Conservation (phyloP, 2,329 filamentous ascomycete species). For the Purpureocillium lavendulum region DNA sequence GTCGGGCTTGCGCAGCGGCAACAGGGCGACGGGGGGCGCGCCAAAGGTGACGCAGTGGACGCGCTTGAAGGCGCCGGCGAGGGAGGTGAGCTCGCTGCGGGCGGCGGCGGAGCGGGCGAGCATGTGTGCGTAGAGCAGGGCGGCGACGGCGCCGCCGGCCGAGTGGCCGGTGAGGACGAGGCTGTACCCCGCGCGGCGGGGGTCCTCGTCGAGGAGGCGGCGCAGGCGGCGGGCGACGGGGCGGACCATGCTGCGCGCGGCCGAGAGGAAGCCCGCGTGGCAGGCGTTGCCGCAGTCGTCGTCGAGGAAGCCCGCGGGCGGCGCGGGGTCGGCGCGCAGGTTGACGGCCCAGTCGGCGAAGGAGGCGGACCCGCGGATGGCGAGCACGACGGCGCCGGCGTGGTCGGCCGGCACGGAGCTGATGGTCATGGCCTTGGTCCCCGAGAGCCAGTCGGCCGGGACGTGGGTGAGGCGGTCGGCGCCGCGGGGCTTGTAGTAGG, state of each 20-base stretch:
- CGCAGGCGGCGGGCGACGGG: conserved; percentile 65
- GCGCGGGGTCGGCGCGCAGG: conserved; percentile 57
- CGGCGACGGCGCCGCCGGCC: conserved; percentile 76
- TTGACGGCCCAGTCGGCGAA: conserved; percentile 87
- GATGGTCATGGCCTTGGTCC: conserved; percentile 80
- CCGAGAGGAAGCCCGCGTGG: conserved; percentile 71
- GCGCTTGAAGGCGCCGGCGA: conserved; percentile 65
- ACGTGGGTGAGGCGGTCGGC: conserved; percentile 62
- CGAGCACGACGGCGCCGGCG: conserved; percentile 72
- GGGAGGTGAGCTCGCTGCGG: conserved; percentile 58
- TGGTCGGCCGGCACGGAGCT: conserved; percentile 73
- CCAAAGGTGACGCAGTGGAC: conserved; percentile 83
- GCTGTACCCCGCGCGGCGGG: conserved; percentile 54
- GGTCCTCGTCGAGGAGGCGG: conserved; percentile 63
- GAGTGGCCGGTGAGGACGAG: conserved; percentile 81
- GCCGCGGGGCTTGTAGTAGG: conserved; percentile 58
- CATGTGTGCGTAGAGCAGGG: conserved; percentile 77
- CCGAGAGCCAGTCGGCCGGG: conserved; percentile 59
- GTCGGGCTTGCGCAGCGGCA: conserved; percentile 55
- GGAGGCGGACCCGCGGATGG: conserved; percentile 70
- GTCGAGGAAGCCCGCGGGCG: conserved; percentile 65
- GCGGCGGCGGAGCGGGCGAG: conserved; percentile 46
- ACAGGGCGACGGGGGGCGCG: conserved; percentile 67
- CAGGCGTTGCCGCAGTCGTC: conserved; percentile 63
- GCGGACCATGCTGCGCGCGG: conserved; percentile 65